Evolutionary conservation across 805 yeast species (phyloP).

Genomic region (Priceomyces medius): DNA sequence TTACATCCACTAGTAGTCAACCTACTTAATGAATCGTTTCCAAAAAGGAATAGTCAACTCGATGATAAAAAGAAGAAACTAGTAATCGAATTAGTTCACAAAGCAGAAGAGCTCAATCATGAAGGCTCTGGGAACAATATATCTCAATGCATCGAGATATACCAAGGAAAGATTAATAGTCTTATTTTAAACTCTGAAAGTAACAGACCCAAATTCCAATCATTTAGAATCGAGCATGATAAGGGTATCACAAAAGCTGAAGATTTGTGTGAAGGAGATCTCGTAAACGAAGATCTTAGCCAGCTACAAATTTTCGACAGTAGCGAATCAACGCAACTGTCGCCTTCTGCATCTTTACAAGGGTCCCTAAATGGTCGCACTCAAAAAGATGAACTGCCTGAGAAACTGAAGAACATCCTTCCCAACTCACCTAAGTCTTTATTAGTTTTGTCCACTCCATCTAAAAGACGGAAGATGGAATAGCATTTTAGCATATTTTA

Average conservation of each 20-base stretch:
- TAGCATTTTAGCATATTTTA: slow-evolving; percentile 4
- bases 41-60: slow-evolving; percentile 6
- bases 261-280: slow-evolving; percentile 13
- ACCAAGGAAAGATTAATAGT: slow-evolving; percentile 2
- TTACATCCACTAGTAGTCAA: slow-evolving; percentile 3
- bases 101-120: slow-evolving; percentile 3
- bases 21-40: slow-evolving; percentile 10
- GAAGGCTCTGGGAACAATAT: background rate
- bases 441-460: background rate
- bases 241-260: slow-evolving; percentile 6
- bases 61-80: slow-evolving; percentile 1
- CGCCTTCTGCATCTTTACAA: background rate
- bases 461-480: slow-evolving; percentile 5
- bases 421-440: background rate
- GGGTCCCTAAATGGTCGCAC: background rate
- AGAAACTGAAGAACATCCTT: background rate
- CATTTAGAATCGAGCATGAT: slow-evolving; percentile 15
- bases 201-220: slow-evolving; percentile 15
- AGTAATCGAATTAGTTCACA: slow-evolving; percentile 6
- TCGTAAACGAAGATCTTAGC: slow-evolving; percentile 12
- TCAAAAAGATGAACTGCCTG: background rate
- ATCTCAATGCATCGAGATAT: slow-evolving; percentile 1
- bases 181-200: slow-evolving; percentile 1
- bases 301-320: slow-evolving; percentile 6
- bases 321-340: background rate